Evolutionary conservation across 345 rosid genomes (phyloP).

Genomic region (Psidium guajava): DNA sequence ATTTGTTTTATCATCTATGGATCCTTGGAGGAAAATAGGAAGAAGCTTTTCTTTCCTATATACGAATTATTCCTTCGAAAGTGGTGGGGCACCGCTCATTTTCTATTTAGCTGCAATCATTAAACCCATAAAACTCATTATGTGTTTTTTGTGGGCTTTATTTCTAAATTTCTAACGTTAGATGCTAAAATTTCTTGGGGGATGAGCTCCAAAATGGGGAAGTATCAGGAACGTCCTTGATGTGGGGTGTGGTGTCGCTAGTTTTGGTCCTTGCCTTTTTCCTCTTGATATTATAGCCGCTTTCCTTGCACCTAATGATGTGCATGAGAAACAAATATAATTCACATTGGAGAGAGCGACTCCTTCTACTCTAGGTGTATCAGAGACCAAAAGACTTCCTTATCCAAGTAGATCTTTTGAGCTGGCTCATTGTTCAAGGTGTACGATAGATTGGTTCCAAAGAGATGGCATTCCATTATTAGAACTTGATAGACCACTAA

Average conservation of each 20-base stretch:
- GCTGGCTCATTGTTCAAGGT: slow-evolving; percentile 94
- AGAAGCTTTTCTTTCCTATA: not conserved
- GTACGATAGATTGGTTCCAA: slow-evolving; percentile 97
- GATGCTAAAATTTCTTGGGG: slow-evolving; percentile 89
- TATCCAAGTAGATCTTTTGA: slow-evolving; percentile 97
- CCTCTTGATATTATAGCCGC: slow-evolving; percentile 67
- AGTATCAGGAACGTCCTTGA: slow-evolving; percentile 80
- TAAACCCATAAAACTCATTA: not conserved
- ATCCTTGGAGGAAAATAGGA: not conserved
- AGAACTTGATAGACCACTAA: slow-evolving; percentile 86
- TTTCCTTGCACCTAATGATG: slow-evolving; percentile 98
- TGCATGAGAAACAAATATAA: slow-evolving; percentile 94
- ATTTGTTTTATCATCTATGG: not conserved
- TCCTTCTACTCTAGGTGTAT: slow-evolving; percentile 87
- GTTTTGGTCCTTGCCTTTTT: slow-evolving; percentile 95
- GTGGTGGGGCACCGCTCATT: not conserved
- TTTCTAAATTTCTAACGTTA: no score
- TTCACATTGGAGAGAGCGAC: slow-evolving; percentile 93
- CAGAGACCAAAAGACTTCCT: slow-evolving; percentile 90
- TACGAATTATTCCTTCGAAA: not conserved
- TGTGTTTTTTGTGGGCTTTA: not conserved
- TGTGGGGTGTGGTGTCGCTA: slow-evolving; percentile 99
- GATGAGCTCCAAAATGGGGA: slow-evolving; percentile 83
- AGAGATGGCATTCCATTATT: slow-evolving; percentile 85
- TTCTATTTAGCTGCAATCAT: not conserved